phyloP scores from a whole-genome alignment of 2,329 filamentous ascomycete species.

The Pseudogymnoascus sp. region DNA sequence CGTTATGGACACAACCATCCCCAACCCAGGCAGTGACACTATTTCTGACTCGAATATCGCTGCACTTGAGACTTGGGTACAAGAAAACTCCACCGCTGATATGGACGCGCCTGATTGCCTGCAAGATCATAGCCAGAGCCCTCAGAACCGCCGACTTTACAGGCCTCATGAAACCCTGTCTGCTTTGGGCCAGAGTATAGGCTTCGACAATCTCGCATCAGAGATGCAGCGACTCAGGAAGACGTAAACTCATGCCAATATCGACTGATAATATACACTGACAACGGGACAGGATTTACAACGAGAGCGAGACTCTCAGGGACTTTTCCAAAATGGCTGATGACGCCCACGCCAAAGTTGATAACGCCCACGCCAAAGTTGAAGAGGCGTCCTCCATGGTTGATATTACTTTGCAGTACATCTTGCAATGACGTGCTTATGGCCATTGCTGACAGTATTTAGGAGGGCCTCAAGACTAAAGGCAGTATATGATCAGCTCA shows the following conservation, averaged over 20 bases:
- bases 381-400: not conserved
- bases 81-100: not conserved
- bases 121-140: not conserved
- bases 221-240: not conserved
- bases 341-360: not conserved
- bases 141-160: not conserved
- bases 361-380: too few species aligned
- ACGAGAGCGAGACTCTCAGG: not conserved
- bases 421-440: not conserved
- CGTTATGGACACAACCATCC: not conserved
- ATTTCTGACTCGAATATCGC: not conserved
- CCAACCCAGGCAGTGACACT: not conserved
- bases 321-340: not conserved
- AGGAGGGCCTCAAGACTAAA: not conserved
- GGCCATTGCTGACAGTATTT: not conserved
- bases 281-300: not conserved
- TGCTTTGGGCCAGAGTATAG: not conserved
- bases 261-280: not conserved
- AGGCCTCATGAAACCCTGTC: not conserved
- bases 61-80: not conserved
- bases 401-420: not conserved
- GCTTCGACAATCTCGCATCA: not conserved
- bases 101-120: not conserved
- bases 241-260: not conserved
- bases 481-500: not conserved